Evolutionary conservation across 352 stramenopile species (phyloP), one percentile per base, ranked within the genome.

Genomic region (Globisporangium abappressorium): DNA sequence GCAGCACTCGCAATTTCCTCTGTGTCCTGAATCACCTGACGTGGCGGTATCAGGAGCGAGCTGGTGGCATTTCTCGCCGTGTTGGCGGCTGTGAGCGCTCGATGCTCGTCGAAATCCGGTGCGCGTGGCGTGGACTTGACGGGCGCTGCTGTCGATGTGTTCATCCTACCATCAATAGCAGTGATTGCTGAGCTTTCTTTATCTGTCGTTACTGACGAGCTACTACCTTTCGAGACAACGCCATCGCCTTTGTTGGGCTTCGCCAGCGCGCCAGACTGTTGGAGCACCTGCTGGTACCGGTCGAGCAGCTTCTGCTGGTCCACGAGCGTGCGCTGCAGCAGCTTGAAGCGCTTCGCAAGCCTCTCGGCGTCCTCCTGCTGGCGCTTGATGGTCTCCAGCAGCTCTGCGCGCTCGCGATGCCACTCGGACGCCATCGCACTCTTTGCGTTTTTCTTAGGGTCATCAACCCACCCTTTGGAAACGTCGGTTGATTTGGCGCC

Each of bases 301-400:
- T 95, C 81, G 22, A 95, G 57, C 64, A 93, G 58, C n/a, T 78
- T 72, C 69, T 94, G 87, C 62, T 94, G 87, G 64, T 88, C 72
- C 38, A 79, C 75, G 12, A 93, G 66, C 43, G 82, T 85, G 55
- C 73, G 68, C 62, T 94, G 82, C 33, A 91, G 72, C 26, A 91
- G 66, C 63, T 87, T 84, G 66, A 91, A 90, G 34, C 81, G 75
- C 63, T 79, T 87, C 7, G 74, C 62, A 30, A 91, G 71, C 47
- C 66, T 68, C 18, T 55, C 57, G 2, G 78, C 63, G 46, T 90
- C 68, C 36, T 79, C 65, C 20, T 85, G 69, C 20, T 91, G 82
- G 11, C 47, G 63, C 28, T 64, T 43, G 69, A 91, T 90, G 28
- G 72, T 88, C 3, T 69, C 72, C 43, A 85, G 70, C 64, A 90